These are phyloP conservation scores for Dalbergia cultrata DNA, from an alignment of 306 rosid species.

Conservation along the genomic window DNA sequence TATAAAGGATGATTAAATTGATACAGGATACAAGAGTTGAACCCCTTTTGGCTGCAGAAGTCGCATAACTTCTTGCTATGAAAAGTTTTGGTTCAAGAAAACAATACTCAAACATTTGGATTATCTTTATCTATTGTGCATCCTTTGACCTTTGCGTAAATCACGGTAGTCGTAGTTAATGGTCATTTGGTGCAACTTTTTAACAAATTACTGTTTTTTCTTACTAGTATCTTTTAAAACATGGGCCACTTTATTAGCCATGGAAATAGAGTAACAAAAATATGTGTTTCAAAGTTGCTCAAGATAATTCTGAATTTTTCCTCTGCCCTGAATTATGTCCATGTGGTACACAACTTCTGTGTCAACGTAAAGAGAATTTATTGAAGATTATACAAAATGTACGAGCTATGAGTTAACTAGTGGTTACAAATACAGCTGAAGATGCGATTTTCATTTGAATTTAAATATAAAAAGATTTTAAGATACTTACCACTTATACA, in stretches of 20 bases:
- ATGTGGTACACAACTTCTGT: too few relatives aligned
- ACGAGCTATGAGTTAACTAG: too few relatives aligned
- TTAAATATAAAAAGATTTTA: not conserved
- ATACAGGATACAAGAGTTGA: slow-evolving; percentile 49
- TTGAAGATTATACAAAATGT: too few relatives aligned
- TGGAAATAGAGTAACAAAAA: not conserved
- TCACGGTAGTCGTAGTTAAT: not conserved
- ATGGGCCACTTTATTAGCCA: not conserved
- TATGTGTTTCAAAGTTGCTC: not conserved
- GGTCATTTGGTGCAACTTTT: not conserved
- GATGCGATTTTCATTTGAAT: too few relatives aligned
- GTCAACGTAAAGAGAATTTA: too few relatives aligned
- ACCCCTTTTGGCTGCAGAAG: slow-evolving; percentile 33
- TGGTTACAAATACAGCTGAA: too few relatives aligned
- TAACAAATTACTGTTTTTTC: not conserved
- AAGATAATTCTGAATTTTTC: not conserved
- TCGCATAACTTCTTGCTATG: slow-evolving; percentile 38
- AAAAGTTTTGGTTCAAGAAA: slow-evolving; percentile 18
- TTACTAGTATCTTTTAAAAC: not conserved
- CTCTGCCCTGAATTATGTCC: too few relatives aligned
- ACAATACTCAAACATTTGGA: not conserved
- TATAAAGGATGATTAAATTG: slow-evolving; percentile 39
- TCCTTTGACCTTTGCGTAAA: slow-evolving; percentile 8
- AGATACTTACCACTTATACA: too few relatives aligned
- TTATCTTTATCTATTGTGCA: not conserved